Percentiles rank a stretch among this genome's conserved stretches.
Conservation (phyloP, 768 basidiomycete species). For the Crassisporium funariophilum region DNA sequence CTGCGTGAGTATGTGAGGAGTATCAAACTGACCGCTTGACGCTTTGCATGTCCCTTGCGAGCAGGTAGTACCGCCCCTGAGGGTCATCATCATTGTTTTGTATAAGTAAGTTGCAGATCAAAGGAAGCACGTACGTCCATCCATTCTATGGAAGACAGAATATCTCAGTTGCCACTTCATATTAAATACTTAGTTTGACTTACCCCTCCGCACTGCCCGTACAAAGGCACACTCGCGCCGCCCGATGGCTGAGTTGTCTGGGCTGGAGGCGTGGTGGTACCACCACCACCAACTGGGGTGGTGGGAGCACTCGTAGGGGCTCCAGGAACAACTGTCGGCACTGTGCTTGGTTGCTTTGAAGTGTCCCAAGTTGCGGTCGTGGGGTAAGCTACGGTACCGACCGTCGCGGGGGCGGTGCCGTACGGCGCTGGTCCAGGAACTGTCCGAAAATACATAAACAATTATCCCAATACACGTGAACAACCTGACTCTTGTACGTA, state of each 20-base stretch:
- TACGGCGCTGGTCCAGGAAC: slow-evolving; percentile 52
- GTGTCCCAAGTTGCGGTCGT: slow-evolving; percentile 55
- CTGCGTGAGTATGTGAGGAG: no score
- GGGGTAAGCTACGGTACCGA: slow-evolving; percentile 45
- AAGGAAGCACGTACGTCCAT: no score
- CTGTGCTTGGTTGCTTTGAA: slow-evolving; percentile 45
- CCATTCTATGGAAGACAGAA: slow-evolving; percentile 11
- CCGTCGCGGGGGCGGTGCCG: slow-evolving; percentile 37
- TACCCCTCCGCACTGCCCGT: slow-evolving; percentile 26
- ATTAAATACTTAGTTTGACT: no score
- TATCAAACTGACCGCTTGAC: slow-evolving; percentile 12
- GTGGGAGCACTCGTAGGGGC: slow-evolving; percentile 15
- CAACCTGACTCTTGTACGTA: slow-evolving; percentile 40
- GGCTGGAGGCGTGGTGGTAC: slow-evolving; percentile 2
- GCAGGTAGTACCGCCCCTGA: slow-evolving; percentile 19
- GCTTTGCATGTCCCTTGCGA: slow-evolving; percentile 19
- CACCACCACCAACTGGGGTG: slow-evolving; percentile 1
- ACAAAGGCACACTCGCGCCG: slow-evolving; percentile 15
- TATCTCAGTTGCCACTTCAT: no score
- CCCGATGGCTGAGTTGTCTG: slow-evolving; percentile 1
- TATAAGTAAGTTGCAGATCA: no score
- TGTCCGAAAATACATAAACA: slow-evolving; percentile 10
- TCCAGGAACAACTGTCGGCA: slow-evolving; percentile 35
- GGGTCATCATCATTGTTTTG: not conserved
- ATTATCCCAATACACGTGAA: not conserved